phyloP scores from a whole-genome alignment of 352 stramenopile species.

The Globisporangium mamillatum region DNA sequence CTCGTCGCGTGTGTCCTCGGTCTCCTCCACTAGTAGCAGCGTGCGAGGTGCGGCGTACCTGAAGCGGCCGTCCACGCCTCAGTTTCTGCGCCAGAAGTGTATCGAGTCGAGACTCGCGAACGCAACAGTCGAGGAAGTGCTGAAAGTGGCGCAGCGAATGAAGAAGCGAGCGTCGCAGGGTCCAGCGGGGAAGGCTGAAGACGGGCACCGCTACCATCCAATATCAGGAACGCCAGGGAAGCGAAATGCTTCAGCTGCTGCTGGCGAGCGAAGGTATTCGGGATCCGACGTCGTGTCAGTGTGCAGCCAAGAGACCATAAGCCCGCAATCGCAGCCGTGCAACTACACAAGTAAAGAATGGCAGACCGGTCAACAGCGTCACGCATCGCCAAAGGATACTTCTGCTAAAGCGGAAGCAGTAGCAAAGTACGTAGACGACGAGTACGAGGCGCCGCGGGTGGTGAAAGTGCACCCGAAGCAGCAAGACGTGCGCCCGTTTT shows the following conservation, averaged over 20 bases:
- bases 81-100: slow-evolving; percentile 68
- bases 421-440: slow-evolving; percentile 15
- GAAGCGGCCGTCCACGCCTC: slow-evolving; percentile 49
- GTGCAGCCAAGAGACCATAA: slow-evolving; percentile 10
- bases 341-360: neutral
- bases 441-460: slow-evolving; percentile 37
- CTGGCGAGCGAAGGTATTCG: slow-evolving; percentile 35
- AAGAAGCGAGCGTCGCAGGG: slow-evolving; percentile 38
- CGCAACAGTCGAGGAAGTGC: slow-evolving; percentile 6
- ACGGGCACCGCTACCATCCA: slow-evolving; percentile 7
- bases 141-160: slow-evolving; percentile 16
- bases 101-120: slow-evolving; percentile 49
- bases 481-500: slow-evolving; percentile 50
- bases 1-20: slow-evolving; percentile 17
- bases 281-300: slow-evolving; percentile 28
- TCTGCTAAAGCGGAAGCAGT: neutral
- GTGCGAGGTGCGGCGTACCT: slow-evolving; percentile 59
- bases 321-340: slow-evolving; percentile 3
- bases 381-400: neutral
- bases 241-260: slow-evolving; percentile 1
- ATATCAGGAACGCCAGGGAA: slow-evolving; percentile 5
- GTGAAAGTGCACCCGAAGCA: slow-evolving; percentile 63
- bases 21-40: slow-evolving; percentile 21
- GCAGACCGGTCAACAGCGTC: slow-evolving; percentile 7
- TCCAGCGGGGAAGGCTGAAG: slow-evolving; percentile 9